Evolutionary conservation across 2,329 filamentous ascomycete species (phyloP).

Genomic region (Trichoderma endophyticum): DNA sequence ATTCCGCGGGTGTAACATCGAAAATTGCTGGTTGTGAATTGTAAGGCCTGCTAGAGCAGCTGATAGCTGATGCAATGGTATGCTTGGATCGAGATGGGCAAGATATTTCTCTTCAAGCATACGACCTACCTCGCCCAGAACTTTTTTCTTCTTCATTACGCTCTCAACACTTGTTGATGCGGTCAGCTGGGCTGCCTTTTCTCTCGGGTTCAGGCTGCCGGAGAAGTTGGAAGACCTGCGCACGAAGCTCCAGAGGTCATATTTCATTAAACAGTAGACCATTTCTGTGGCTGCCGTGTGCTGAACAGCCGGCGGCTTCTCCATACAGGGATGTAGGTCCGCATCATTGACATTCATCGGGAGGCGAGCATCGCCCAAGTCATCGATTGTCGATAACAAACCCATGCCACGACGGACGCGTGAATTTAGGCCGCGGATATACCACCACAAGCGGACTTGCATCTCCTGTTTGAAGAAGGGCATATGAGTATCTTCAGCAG

Average conservation of each 20-base stretch:
- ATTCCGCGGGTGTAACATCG: not conserved
- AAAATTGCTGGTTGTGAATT: conserved; percentile 3
- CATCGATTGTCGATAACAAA: conserved; percentile 42
- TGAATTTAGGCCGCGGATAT: conserved; percentile 56
- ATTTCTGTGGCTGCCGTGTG: conserved; percentile 59
- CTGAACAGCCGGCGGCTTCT: conserved; percentile 42
- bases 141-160: not conserved
- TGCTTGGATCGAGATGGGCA: not conserved
- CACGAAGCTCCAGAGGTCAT: conserved; percentile 32
- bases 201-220: not conserved
- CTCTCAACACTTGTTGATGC: not conserved
- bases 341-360: conserved; percentile 59
- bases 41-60: not conserved
- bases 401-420: conserved; percentile 7
- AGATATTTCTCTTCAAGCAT: conserved; percentile 9
- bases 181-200: not conserved
- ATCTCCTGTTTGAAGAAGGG: conserved; percentile 64
- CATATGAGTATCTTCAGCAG: conserved; percentile 55
- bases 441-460: conserved; percentile 64
- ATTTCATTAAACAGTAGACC: conserved; percentile 54
- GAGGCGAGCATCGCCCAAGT: conserved; percentile 52
- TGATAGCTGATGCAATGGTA: conserved; percentile 3
- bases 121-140: not conserved
- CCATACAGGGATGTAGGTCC: conserved; percentile 53
- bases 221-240: not conserved